Base-by-base conservation (phyloP, 2,329 filamentous ascomycete species). In the Daldinia sp. region DNA sequence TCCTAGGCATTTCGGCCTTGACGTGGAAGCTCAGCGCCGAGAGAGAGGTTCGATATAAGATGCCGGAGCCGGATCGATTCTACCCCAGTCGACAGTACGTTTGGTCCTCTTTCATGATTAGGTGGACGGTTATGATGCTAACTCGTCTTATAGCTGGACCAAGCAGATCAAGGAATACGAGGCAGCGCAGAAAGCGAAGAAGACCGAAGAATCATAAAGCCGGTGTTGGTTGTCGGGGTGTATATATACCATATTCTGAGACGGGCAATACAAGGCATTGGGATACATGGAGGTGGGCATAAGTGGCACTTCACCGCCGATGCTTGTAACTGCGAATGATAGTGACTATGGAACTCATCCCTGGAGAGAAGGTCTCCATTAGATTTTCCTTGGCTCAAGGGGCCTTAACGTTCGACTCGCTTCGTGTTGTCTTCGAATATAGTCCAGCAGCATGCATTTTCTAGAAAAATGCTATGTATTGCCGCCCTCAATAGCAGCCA, bases 1-100 rank as follows among this genome's bases (percentile, higher is more conserved):
- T 96, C 58, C 73, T 91, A 73, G 90, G 92, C 71, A 86, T 97
- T 74, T 86, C 86, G 50, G 90, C 86, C 41, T 78, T 90, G 74
- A 84, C 86, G 67, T 95, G 88, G 86, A 92, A 86, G 75, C 77
- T 91, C 71, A 94, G 92, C 80, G 92, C 92, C 54, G 87, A 94
- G 73, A 85, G 87, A 70, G 93, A 97, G 81, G 82, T 87, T 77
- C 87, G 93, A 75, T 85, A 90, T 76, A 90, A 87, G 82, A 93
- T 97, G 88, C 93, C 93, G 60, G 91, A 93, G 81, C 87, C 87
- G 62, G 89, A 87, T 74, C 85, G 92, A 75, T 96, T 96, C 86
- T 96, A 89, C 83, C 93, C 93, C 39, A 96, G 93, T 83, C 88
- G 93, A 88, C 91, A 93, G 92, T 95, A 86, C 78, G 92, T 80